Base-by-base conservation (phyloP, 768 basidiomycete species). In the Lentinus tigrinus region DNA sequence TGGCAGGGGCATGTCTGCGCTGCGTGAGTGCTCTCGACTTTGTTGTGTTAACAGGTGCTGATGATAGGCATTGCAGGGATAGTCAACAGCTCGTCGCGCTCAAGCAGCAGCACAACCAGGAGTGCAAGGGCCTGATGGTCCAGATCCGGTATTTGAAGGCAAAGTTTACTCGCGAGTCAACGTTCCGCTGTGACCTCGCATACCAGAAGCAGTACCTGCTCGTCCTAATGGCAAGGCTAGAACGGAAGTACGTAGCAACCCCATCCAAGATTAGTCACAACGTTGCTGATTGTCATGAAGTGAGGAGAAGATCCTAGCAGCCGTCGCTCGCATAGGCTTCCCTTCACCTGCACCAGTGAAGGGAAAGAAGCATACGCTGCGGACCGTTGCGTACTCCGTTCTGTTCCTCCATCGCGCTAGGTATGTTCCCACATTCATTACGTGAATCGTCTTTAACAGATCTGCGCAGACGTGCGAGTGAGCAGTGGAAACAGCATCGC, bases 71-170 rank as follows among this genome's bases (percentile, higher is more conserved):
- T 14, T 23, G 24, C 56, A 87, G 86, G 19, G 83, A 89, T 58
- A 78, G 80, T 4, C 67, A 64, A 16, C 81, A 85, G 66, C 61
- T 92, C 4, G 76, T 77, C 3, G 74, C 76, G 13, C 66, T 91
- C 61, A 85, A 80, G 62, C 64, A 74, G 2, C 86, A 85, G 70
- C 92, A 94, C 69, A 91, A 89, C 61, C 83, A 85, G 61, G 94
- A 98, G 69, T 89, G 90, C 76, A 95, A 94, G 68, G 93, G 93
- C 9, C 77, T 98, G 19, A 85, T 98, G 48, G 84, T 92, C 8
- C 93, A 97, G 71, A 93, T 97, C 57, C 82, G 81, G 40, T 98
- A 97, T 73, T 79, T 98, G 64, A 96, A 98, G 71, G 89, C 90
- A 54, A 93, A 93, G 69, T 95, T 88, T 72, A 89, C 84, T 3